These are phyloP conservation scores for Neurospora sp. DNA, from an alignment of 495 filamentous ascomycete species.

Conservation along the genomic window DNA sequence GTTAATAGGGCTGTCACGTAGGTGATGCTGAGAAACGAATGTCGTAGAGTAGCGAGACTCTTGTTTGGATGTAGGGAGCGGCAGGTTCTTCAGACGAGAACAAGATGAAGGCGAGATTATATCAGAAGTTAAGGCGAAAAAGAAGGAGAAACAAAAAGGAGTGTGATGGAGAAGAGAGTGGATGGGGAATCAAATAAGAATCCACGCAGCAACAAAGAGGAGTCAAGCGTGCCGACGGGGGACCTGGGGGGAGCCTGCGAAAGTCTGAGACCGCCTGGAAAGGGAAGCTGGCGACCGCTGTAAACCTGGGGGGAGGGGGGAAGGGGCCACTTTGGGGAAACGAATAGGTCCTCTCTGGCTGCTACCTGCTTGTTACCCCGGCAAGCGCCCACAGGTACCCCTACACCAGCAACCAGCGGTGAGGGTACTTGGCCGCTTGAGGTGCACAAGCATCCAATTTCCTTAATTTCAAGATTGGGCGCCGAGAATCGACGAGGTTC, in stretches of 20 bases:
- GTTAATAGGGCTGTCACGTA: neutral
- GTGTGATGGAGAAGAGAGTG: constrained; percentile 9
- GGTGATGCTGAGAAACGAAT: constrained; percentile 20
- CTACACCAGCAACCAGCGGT: constrained; percentile 3
- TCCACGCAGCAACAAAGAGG: neutral
- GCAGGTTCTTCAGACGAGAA: constrained; percentile 11
- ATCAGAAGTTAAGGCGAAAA: constrained; percentile 3
- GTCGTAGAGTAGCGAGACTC: constrained; percentile 21
- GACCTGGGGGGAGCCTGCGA: neutral
- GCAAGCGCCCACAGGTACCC: constrained; percentile 8
- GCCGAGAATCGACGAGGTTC: neutral
- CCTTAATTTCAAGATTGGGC: constrained; percentile 24
- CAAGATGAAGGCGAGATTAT: neutral
- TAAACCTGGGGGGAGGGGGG: neutral
- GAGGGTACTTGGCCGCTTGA: constrained; percentile 5
- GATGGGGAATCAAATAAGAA: constrained; percentile 9
- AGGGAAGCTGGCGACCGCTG: constrained; percentile 9
- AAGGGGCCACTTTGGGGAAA: constrained; percentile 1
- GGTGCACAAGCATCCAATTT: constrained; percentile 11
- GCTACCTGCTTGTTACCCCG: constrained; percentile 1
- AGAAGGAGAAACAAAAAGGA: constrained; percentile 1
- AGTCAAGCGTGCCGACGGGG: neutral
- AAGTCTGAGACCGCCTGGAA: neutral
- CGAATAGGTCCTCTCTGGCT: constrained; percentile 1
- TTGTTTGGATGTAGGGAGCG: constrained; percentile 14